A percentile compares a stretch with the other conserved stretches of the same genome.
Conservation (phyloP, 2,329 filamentous ascomycete species). For the Aspergillus costaricaensis region DNA sequence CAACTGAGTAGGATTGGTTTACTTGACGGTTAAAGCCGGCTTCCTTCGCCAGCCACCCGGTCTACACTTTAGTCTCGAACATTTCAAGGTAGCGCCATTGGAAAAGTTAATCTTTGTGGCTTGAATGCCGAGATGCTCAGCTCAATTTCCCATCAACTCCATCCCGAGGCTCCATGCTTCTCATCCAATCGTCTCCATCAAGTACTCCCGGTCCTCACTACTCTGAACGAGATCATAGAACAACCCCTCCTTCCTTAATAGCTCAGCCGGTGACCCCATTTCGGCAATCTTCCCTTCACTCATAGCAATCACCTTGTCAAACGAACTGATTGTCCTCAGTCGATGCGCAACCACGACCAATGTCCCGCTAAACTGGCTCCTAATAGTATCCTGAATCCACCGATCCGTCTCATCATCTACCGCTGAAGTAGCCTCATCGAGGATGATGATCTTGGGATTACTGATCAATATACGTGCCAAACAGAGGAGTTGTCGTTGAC, state of each 20-base stretch:
- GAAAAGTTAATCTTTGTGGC: too few relatives aligned
- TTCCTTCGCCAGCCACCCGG: too few relatives aligned
- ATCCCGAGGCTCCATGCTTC: neutral
- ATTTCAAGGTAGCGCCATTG: too few relatives aligned
- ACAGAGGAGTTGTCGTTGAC: neutral
- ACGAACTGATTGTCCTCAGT: neutral
- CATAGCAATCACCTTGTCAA: neutral
- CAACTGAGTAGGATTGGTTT: too few relatives aligned
- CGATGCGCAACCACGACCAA: conserved; percentile 1
- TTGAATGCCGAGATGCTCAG: too few relatives aligned
- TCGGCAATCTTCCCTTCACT: neutral
- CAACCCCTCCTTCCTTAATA: neutral
- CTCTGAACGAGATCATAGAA: neutral
- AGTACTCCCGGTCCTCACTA: neutral
- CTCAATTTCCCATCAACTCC: too few relatives aligned
- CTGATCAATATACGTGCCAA: neutral
- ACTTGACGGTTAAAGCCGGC: too few relatives aligned
- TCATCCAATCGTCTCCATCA: neutral
- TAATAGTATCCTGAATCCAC: neutral
- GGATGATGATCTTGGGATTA: neutral
- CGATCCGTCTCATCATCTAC: neutral
- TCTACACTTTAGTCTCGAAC: too few relatives aligned
- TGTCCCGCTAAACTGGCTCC: neutral
- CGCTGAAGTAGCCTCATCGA: neutral
- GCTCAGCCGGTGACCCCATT: neutral